Conservation (phyloP, 257 asterid genomes). For the Anisodus acutangulus region DNA sequence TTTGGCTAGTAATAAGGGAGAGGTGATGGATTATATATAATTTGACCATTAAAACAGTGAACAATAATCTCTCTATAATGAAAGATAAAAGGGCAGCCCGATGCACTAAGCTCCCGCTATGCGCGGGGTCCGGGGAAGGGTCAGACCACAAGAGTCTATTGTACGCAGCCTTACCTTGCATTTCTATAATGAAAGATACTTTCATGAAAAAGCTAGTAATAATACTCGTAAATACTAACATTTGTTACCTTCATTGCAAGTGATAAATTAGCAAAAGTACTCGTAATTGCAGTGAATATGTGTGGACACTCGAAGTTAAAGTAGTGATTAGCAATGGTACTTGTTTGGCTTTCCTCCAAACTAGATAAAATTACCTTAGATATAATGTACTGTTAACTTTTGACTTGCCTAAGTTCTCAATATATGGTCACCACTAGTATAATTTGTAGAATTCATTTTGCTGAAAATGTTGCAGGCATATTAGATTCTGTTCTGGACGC, state of each 20-base stretch:
- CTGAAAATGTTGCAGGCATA: constrained; percentile 46
- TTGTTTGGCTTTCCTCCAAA: too few relatives aligned
- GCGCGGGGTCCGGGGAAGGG: too few relatives aligned
- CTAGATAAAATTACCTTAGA: too few relatives aligned
- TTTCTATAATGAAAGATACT: not conserved
- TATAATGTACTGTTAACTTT: not conserved
- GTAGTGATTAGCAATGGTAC: not conserved
- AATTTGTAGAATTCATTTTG: not conserved
- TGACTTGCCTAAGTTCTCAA: not conserved
- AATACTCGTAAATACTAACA: not conserved
- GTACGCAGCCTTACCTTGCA: too few relatives aligned
- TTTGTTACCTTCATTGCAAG: not conserved
- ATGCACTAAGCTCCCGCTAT: too few relatives aligned
- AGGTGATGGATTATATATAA: not conserved
- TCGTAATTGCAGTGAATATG: not conserved
- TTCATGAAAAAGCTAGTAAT: not conserved
- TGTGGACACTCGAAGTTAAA: not conserved
- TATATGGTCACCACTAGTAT: not conserved
- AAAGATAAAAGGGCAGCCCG: not conserved
- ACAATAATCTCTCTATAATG: not conserved
- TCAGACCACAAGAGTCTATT: too few relatives aligned
- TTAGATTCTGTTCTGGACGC: constrained; percentile 72
- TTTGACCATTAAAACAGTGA: not conserved
- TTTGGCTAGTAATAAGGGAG: not conserved
- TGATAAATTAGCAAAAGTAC: not conserved